Evolutionary conservation across 2,329 filamentous ascomycete species (phyloP), one percentile per base, ranked within the genome.

Genomic region (Periconia macrospinosa): DNA sequence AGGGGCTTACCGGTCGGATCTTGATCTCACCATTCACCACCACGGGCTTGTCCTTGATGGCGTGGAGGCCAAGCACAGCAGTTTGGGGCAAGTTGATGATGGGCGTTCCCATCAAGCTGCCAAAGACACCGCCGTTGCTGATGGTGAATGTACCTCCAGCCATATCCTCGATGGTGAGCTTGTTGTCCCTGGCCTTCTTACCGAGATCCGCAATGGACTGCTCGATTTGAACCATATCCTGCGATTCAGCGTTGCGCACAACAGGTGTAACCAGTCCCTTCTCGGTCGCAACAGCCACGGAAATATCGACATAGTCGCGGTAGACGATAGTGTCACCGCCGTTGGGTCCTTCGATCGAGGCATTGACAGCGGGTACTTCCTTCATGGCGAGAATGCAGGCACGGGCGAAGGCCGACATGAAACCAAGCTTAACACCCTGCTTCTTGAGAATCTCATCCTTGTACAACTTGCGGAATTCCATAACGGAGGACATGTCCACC

Each of bases 91-190:
- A 82, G 78, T 99, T 99, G 81, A 99, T 97, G 73, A 99, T 97
- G 10, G 94, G 94, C 0, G 94, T 99, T 47, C 94, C 94, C 90
- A 96, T 95, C 55, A 97, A 82, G 14, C 93, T 97, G 54, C 94
- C 94, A 69, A 99, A 99, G 49, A 99, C 93, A 64, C 94, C 94
- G 54, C 94, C 86, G 74, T 97, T 97, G 82, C 90, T 94, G 80
- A 97, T 97, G 57, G 94, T 97, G 77, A 97, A 99, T 35, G 93
- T 97, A 60, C 94, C 94, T 56, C 94, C 94, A 56, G 94, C 94
- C 92, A 99, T 97, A 73, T 99, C 94, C 79, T 99, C 94, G 67
- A 99, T 97, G 2, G 94, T 97, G 62, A 99, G 84, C 80, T 97
- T 97, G 75, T 89, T 89, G 72, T 97, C 92, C 59, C 94, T 90